phyloP scores from a whole-genome alignment of 2,329 filamentous ascomycete genomes.

The Colletotrichum salicis region DNA sequence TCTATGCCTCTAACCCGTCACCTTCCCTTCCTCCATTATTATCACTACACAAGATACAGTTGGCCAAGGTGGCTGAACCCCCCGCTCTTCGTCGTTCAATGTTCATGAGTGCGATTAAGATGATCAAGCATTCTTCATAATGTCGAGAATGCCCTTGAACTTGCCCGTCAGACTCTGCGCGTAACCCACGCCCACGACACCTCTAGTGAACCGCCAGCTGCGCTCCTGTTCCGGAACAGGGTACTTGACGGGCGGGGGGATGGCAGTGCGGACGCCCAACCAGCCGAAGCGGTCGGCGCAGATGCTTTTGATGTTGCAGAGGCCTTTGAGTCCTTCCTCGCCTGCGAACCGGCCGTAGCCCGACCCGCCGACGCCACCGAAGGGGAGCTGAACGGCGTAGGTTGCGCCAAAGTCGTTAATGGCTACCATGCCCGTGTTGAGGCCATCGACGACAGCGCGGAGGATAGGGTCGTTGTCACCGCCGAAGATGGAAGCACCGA shows the following conservation, averaged over 20 bases:
- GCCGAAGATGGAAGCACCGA: slow-evolving; percentile 91
- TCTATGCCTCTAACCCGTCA: background rate
- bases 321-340: slow-evolving; percentile 82
- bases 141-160: slow-evolving; percentile 51
- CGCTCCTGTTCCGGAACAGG: slow-evolving; percentile 74
- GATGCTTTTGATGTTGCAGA: slow-evolving; percentile 90
- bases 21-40: background rate
- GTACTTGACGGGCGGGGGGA: slow-evolving; percentile 84
- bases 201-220: slow-evolving; percentile 73
- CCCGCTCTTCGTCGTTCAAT: background rate
- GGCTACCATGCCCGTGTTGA: slow-evolving; percentile 89
- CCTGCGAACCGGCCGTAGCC: slow-evolving; percentile 95
- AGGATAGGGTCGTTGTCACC: slow-evolving; percentile 69
- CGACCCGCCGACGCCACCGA: slow-evolving; percentile 89
- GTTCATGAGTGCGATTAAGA: background rate
- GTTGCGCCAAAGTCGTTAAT: slow-evolving; percentile 96
- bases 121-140: slow-evolving; percentile 54
- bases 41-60: background rate
- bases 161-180: slow-evolving; percentile 54
- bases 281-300: slow-evolving; percentile 78
- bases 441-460: slow-evolving; percentile 69
- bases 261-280: slow-evolving; percentile 76
- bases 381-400: slow-evolving; percentile 94
- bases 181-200: slow-evolving; percentile 71
- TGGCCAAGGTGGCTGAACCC: too few relatives aligned